Evolutionary conservation across 306 rosid species (phyloP), one percentile per base, ranked within the genome.

Genomic region (Castanopsis chinensis): DNA sequence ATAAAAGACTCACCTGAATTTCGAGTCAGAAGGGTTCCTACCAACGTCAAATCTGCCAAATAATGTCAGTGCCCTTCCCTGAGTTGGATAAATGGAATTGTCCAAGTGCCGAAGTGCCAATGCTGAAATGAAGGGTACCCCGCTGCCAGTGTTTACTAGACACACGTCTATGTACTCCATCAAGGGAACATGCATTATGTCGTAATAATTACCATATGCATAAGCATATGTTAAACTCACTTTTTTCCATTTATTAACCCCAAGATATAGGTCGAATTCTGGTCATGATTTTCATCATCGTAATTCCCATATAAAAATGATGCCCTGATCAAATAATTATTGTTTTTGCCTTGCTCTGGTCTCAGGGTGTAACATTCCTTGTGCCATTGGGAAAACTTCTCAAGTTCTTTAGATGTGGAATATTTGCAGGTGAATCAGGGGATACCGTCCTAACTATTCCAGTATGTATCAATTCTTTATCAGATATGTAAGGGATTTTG

Each of bases 71-170:
- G 90, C 74, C 19, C 11, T 53, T n/a, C 25, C n/a, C 0, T 28
- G 5, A 4, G 33, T 78, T 32, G 0, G 57, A 76, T 86, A 84
- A 4, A 76, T 52, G 6, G 71, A 55, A 64, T 23, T 79, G 9
- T 11, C 55, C 12, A 87, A 9, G 65, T 6, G 81, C 23, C 90
- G 81, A 6, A 91, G 75, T 60, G 84, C 94, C 64, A 90, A 61
- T 1, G 80, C 8, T 20, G 93, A 84, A 41, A 90, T 80, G 55
- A 79, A 90, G 19, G 97, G 91, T 1, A 58, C 75, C 21, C 91
- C 89, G 6, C 20, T 3, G 45, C 84, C 84, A 14, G 74, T 81
- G 30, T 87, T 87, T 0, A 90, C 82, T 10, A 90, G 83, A 74
- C 90, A 92, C 3, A 90, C 76, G 33, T 68, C 32, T 13, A 87